Evolutionary conservation across 768 basidiomycete species (phyloP).

Genomic region (Suillus brevipes): DNA sequence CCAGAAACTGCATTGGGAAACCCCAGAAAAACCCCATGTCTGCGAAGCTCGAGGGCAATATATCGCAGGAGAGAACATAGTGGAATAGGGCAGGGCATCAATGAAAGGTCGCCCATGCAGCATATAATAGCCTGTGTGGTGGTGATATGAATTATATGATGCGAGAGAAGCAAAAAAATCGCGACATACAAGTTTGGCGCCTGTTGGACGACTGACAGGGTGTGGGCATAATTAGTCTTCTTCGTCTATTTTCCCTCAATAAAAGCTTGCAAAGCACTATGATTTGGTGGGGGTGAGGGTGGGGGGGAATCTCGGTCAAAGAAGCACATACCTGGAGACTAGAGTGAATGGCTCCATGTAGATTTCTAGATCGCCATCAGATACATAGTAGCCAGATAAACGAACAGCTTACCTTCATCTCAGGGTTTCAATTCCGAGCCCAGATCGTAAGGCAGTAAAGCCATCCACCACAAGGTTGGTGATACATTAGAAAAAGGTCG

Average conservation of each 20-base stretch:
- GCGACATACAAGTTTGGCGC: not conserved
- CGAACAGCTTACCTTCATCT: not conserved
- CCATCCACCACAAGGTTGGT: not conserved
- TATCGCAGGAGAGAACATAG: too few species aligned
- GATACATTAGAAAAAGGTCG: not conserved
- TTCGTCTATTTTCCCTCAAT: not conserved
- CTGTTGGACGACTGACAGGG: not conserved
- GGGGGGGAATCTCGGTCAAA: not conserved
- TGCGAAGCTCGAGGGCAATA: not conserved
- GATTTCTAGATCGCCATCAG: not conserved
- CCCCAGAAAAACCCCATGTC: not conserved
- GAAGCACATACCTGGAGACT: not conserved
- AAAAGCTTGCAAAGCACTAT: not conserved
- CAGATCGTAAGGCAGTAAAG: not conserved
- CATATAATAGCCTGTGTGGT: not conserved
- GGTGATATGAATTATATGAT: not conserved
- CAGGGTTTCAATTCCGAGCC: not conserved
- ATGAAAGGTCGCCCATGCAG: too few species aligned
- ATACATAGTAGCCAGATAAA: not conserved
- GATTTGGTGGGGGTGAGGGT: not conserved
- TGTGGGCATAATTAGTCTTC: not conserved
- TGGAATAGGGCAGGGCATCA: too few species aligned
- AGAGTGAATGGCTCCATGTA: not conserved
- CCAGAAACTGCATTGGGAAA: too few species aligned
- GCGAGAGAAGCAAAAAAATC: not conserved